Conservation (phyloP, 495 filamentous ascomycete species). For the Lindgomyces ingoldianus region DNA sequence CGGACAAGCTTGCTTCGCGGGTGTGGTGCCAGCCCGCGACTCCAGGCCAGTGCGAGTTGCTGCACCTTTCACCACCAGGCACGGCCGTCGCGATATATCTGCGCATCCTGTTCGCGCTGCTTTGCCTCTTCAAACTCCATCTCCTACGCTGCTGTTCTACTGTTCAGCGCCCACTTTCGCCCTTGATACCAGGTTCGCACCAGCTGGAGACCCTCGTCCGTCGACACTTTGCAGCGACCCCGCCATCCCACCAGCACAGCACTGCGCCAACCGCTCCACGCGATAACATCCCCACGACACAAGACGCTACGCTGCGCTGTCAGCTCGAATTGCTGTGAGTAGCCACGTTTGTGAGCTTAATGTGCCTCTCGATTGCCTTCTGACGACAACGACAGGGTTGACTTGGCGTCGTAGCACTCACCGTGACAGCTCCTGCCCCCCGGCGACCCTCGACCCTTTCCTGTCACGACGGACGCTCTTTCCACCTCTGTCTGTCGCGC, state of each 20-base stretch:
- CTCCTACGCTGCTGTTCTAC: no score
- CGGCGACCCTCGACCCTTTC: neutral
- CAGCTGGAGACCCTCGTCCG: no score
- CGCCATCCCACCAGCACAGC: slow-evolving; percentile 18
- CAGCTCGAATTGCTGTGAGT: neutral
- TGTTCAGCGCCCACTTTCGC: no score
- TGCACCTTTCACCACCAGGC: slow-evolving; percentile 1
- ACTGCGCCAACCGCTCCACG: slow-evolving; percentile 21
- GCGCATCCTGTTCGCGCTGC: neutral
- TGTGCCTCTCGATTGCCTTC: neutral
- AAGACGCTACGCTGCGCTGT: neutral
- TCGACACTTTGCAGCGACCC: slow-evolving; percentile 14
- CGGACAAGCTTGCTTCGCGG: slow-evolving; percentile 5
- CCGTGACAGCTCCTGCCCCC: slow-evolving; percentile 9
- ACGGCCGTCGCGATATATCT: slow-evolving; percentile 19
- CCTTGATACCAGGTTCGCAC: no score
- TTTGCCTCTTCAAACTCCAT: slow-evolving; percentile 4
- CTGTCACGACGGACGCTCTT: neutral
- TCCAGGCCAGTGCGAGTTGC: slow-evolving; percentile 14
- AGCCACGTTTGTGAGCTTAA: no score
- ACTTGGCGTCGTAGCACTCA: slow-evolving; percentile 4
- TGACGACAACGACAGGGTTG: neutral
- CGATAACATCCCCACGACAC: slow-evolving; percentile 7
- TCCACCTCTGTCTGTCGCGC: neutral
- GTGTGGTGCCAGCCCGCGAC: neutral